Percentiles rank a stretch among this genome's conserved stretches.
Evolutionary conservation across 2,329 filamentous ascomycete genomes (phyloP).

Genomic region (Arthrobotrys musiformis): DNA sequence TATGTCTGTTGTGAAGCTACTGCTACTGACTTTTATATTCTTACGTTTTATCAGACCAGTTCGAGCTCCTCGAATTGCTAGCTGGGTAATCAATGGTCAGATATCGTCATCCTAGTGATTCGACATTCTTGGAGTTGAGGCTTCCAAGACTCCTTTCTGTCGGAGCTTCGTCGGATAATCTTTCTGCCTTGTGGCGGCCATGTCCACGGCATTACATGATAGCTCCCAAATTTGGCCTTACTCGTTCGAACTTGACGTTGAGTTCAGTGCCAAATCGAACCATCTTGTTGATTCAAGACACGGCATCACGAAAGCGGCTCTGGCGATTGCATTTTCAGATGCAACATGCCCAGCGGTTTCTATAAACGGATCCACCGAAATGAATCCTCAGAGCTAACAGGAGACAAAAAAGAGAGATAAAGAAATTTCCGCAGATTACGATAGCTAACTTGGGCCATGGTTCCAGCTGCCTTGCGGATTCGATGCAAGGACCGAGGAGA

Average conservation of each 20-base stretch:
- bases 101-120: constrained; percentile 10
- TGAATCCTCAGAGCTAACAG: background rate
- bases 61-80: background rate
- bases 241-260: background rate
- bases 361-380: constrained; percentile 22
- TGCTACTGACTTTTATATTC: background rate
- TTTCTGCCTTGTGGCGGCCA: constrained; percentile 14
- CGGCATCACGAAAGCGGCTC: constrained; percentile 27
- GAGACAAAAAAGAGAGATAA: background rate
- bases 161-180: constrained; percentile 50
- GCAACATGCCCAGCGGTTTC: background rate
- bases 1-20: background rate
- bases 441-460: background rate
- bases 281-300: constrained; percentile 7
- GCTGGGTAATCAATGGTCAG: background rate
- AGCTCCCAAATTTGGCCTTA: constrained; percentile 2
- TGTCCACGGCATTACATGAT: constrained; percentile 15
- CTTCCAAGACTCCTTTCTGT: constrained; percentile 6
- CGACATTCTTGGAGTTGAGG: constrained; percentile 28
- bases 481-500: background rate
- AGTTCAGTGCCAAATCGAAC: background rate
- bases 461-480: constrained; percentile 10
- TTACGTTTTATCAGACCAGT: background rate
- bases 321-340: constrained; percentile 9
- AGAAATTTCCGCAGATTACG: constrained; percentile 19